phyloP scores from a whole-genome alignment of 371 early-diverging fungal genomes.

The Rhizopus delemar region DNA sequence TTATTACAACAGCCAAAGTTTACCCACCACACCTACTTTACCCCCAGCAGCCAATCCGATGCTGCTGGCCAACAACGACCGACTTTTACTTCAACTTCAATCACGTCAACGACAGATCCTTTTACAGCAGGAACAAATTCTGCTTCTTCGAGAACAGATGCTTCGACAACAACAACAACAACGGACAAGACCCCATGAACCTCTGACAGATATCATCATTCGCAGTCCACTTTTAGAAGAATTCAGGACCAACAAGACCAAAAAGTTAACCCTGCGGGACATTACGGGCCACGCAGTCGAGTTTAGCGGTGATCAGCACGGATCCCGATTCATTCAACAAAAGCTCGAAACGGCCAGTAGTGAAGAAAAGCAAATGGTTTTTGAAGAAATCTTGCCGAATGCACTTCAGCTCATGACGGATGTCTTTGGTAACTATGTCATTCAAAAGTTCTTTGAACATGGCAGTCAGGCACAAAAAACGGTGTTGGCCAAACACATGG shows the following conservation, averaged over 20 bases:
- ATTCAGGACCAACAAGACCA: conserved; percentile 91
- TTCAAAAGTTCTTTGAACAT: conserved; percentile 99
- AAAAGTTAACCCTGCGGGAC: conserved; percentile 91
- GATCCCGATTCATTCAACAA: conserved; percentile 99
- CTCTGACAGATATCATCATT: conserved; percentile 30
- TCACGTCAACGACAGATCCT: conserved; percentile 46
- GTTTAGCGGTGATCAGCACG: conserved; percentile 99
- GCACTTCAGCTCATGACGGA: conserved; percentile 97
- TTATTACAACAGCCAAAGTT: conserved; percentile 2
- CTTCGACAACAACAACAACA: conserved; percentile 29
- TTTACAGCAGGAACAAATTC: conserved; percentile 45
- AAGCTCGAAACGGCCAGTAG: conserved; percentile 91
- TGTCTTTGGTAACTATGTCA: conserved; percentile 99
- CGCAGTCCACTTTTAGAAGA: conserved; percentile 89
- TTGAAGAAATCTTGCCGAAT: conserved; percentile 93
- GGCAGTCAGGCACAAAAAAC: conserved; percentile 88
- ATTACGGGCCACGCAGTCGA: conserved; percentile 92
- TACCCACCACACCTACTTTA: conserved; percentile 13
- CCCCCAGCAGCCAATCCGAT: conserved; percentile 6
- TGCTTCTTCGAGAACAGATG: conserved; percentile 46
- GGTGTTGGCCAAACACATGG: conserved; percentile 88
- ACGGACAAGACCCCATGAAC: neutral
- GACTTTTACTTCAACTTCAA: conserved; percentile 40
- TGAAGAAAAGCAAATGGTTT: conserved; percentile 95
- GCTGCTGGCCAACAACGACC: conserved; percentile 23